Conservation (phyloP, 2,329 filamentous ascomycete genomes). For the Fusarium xyrophilum region DNA sequence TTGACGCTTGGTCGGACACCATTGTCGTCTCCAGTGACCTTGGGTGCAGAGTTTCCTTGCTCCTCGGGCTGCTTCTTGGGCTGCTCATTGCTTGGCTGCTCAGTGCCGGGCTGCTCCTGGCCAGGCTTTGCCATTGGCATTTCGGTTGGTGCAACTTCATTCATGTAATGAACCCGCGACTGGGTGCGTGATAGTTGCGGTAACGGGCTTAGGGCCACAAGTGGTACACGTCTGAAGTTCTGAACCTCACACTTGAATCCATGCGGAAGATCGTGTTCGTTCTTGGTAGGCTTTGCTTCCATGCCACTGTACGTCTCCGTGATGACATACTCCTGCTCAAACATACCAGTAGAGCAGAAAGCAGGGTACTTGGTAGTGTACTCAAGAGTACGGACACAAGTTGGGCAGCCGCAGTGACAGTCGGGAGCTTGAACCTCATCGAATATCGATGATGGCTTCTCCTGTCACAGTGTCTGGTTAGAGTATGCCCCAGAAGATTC, state of each 20-base stretch:
- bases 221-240: conserved; percentile 22
- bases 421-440: conserved; percentile 25
- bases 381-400: conserved; percentile 20
- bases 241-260: conserved; percentile 28
- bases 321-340: conserved; percentile 22
- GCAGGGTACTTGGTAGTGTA: conserved; percentile 14
- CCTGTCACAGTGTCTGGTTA: neutral
- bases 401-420: conserved; percentile 24
- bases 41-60: neutral
- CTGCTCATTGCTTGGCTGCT: neutral
- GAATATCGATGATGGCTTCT: conserved; percentile 9
- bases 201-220: conserved; percentile 20
- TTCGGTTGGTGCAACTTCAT: conserved; percentile 1
- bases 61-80: neutral
- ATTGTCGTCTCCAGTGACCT: neutral
- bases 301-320: conserved; percentile 25
- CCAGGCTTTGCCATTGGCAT: neutral
- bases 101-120: neutral
- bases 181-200: conserved; percentile 27
- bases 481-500: neutral
- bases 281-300: conserved; percentile 9
- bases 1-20: conserved; percentile 10
- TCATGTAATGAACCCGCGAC: conserved; percentile 48
- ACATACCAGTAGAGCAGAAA: conserved; percentile 22
- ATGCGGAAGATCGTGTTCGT: conserved; percentile 9